Percentiles rank a stretch among this genome's conserved stretches.
These are phyloP conservation scores for Vanderwaltozyma verrucispora DNA, from an alignment of 805 yeast species.

Conservation along the genomic window DNA sequence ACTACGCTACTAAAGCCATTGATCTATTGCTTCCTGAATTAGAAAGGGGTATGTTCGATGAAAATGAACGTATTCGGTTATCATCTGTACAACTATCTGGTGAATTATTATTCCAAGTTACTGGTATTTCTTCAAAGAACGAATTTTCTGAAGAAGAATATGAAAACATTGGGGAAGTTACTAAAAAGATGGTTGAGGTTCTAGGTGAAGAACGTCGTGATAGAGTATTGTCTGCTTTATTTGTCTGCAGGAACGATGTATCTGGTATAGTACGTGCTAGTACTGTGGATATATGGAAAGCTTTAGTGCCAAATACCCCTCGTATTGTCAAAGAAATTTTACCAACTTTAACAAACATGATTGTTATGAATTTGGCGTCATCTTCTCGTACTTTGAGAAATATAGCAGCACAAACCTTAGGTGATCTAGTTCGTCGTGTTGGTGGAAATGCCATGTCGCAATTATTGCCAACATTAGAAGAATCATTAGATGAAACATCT, in stretches of 20 bases:
- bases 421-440: conserved; percentile 89
- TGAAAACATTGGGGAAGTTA: conserved; percentile 41
- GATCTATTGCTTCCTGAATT: conserved; percentile 90
- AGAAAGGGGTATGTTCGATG: conserved; percentile 78
- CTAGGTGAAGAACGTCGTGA: conserved; percentile 87
- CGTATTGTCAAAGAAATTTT: conserved; percentile 85
- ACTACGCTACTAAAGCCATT: conserved; percentile 86
- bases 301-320: conserved; percentile 92
- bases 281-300: conserved; percentile 93
- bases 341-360: conserved; percentile 68
- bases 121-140: conserved; percentile 75
- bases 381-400: conserved; percentile 65
- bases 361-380: conserved; percentile 78
- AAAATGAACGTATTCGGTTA: conserved; percentile 75
- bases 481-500: conserved; percentile 42
- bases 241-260: conserved; percentile 88
- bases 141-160: conserved; percentile 44
- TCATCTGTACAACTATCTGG: conserved; percentile 95
- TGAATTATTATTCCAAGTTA: conserved; percentile 84
- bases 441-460: conserved; percentile 81
- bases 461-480: conserved; percentile 74
- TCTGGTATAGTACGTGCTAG: conserved; percentile 81
- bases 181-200: conserved; percentile 57
- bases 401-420: conserved; percentile 88
- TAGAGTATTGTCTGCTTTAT: conserved; percentile 72